Evolutionary conservation across 2,329 filamentous ascomycete species (phyloP).

Genomic region (Chrysoporthe cubensis): DNA sequence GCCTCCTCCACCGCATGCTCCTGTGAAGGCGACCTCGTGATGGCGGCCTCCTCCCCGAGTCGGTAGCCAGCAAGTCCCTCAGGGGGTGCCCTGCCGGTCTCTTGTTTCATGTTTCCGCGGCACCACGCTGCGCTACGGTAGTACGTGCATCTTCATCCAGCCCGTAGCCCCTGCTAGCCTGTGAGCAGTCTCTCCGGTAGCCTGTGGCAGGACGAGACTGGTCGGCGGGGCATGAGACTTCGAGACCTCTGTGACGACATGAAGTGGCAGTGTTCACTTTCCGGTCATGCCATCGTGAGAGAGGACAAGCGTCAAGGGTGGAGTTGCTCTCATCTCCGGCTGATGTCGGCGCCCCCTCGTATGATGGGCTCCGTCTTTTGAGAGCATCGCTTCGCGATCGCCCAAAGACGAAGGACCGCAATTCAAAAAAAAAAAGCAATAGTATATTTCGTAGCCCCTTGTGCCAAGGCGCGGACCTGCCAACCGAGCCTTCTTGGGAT

Average conservation of each 20-base stretch:
- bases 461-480: not conserved
- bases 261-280: slow-evolving; percentile 8
- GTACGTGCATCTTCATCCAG: not conserved
- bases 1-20: no score
- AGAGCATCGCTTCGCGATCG: not conserved
- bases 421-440: not conserved
- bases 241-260: not conserved
- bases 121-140: not conserved
- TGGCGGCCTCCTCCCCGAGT: not conserved
- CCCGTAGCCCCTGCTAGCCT: not conserved
- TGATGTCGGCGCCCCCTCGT: not conserved
- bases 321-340: not conserved
- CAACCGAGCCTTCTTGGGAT: not conserved
- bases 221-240: not conserved
- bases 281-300: not conserved
- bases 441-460: not conserved
- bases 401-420: not conserved
- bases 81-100: not conserved
- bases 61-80: not conserved
- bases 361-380: not conserved
- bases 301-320: not conserved
- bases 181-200: not conserved
- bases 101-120: slow-evolving; percentile 1
- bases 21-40: not conserved
- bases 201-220: not conserved